phyloP scores from a whole-genome alignment of 75 land plant genomes.

The Pinus albicaulis region DNA sequence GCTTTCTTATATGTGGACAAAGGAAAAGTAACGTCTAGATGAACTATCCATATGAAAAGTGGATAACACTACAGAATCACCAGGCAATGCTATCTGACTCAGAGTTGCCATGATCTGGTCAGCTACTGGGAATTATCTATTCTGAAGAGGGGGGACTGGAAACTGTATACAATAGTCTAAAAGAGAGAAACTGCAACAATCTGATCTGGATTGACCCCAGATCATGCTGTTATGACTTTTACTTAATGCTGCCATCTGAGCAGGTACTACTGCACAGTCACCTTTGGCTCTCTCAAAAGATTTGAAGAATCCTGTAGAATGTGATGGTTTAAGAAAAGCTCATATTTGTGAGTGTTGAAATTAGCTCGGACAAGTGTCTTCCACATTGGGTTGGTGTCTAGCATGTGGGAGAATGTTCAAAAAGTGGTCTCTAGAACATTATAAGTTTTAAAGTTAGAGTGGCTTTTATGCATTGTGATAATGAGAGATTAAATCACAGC shows the following conservation, averaged over 20 bases:
- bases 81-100: slow-evolving; percentile 57
- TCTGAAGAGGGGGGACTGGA: too few relatives aligned
- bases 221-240: slow-evolving; percentile 75
- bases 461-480: too few relatives aligned
- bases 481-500: too few relatives aligned
- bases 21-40: slow-evolving; percentile 65
- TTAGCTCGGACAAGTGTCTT: too few relatives aligned
- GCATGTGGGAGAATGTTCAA: too few relatives aligned
- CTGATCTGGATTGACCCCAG: slow-evolving; percentile 85
- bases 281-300: slow-evolving; percentile 93
- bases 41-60: slow-evolving; percentile 48
- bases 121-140: slow-evolving; percentile 11
- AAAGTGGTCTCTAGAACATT: too few relatives aligned
- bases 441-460: too few relatives aligned
- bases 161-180: too few relatives aligned
- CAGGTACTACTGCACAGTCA: slow-evolving; percentile 74
- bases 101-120: slow-evolving; percentile 49
- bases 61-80: slow-evolving; percentile 66
- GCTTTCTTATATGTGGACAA: slow-evolving; percentile 93
- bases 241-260: slow-evolving; percentile 55
- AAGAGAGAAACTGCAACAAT: not conserved
- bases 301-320: slow-evolving; percentile 54
- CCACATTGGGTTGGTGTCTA: too few relatives aligned
- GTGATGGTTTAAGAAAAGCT: too few relatives aligned
- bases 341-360: too few relatives aligned